These are phyloP conservation scores for Orbilia oligospora DNA, from an alignment of 2,329 filamentous ascomycete genomes.

Conservation along the genomic window DNA sequence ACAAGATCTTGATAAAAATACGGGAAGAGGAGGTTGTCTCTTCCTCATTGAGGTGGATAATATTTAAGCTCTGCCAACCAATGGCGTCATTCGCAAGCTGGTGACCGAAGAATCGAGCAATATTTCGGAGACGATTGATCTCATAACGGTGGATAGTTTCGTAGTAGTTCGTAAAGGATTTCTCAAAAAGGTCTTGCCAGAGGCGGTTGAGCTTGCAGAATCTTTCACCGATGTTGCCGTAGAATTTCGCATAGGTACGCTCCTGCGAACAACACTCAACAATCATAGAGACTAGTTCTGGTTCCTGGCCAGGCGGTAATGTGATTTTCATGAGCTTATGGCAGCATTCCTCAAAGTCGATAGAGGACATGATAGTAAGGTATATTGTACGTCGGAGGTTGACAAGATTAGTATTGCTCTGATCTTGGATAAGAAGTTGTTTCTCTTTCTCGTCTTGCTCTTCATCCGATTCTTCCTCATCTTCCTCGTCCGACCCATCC, in stretches of 20 bases:
- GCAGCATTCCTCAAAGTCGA: conserved; percentile 94
- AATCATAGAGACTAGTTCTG: conserved; percentile 94
- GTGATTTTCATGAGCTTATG: conserved; percentile 97
- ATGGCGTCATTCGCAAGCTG: conserved; percentile 89
- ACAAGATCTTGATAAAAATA: conserved; percentile 98
- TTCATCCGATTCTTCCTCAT: conserved; percentile 76
- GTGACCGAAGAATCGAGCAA: conserved; percentile 94
- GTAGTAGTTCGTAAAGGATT: conserved; percentile 92
- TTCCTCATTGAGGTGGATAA: conserved; percentile 92
- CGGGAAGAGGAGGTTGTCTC: conserved; percentile 96
- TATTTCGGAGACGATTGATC: conserved; percentile 93
- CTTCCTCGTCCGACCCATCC: conserved; percentile 71
- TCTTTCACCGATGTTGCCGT: conserved; percentile 91
- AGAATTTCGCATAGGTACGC: conserved; percentile 97
- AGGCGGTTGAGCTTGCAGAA: conserved; percentile 96
- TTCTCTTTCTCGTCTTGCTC: conserved; percentile 84
- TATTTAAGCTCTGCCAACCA: conserved; percentile 88
- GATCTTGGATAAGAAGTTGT: conserved; percentile 95
- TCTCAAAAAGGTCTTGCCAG: conserved; percentile 93
- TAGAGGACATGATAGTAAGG: conserved; percentile 95
- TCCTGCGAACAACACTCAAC: conserved; percentile 97
- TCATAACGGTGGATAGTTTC: conserved; percentile 97
- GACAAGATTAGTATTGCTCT: conserved; percentile 95
- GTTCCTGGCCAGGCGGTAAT: conserved; percentile 86
- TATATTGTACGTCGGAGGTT: conserved; percentile 95